A percentile compares a stretch with the other conserved stretches of the same genome.
These are phyloP conservation scores for Mikania micrantha DNA, from an alignment of 129 eudicot genomes.

Conservation along the genomic window DNA sequence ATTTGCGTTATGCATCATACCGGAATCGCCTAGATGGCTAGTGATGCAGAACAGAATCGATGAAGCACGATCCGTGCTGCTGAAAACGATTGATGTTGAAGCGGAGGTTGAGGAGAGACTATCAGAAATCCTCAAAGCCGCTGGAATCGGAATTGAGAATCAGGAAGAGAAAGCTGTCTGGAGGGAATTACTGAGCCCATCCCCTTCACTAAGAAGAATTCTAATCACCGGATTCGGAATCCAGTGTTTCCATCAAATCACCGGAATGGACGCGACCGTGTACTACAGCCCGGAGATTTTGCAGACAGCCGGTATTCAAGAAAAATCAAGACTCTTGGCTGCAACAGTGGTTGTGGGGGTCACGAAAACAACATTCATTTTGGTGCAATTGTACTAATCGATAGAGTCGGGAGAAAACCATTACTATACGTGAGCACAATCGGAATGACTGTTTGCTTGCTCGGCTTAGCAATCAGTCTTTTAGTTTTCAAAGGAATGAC, in stretches of 20 bases:
- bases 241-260: constrained; percentile 66
- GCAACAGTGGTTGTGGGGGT: constrained; percentile 74
- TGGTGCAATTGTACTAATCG: constrained; percentile 56
- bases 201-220: constrained; percentile 55
- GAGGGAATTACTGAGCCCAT: constrained; percentile 60
- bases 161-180: constrained; percentile 64
- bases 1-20: constrained; percentile 56
- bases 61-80: constrained; percentile 51
- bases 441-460: constrained; percentile 62
- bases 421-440: constrained; percentile 57
- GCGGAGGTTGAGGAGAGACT: constrained; percentile 64
- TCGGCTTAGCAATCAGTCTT: constrained; percentile 44
- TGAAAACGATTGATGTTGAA: constrained; percentile 49
- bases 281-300: constrained; percentile 76
- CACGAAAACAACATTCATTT: constrained; percentile 52
- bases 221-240: constrained; percentile 72
- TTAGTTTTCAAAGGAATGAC: constrained; percentile 27
- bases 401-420: constrained; percentile 59
- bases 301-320: constrained; percentile 49
- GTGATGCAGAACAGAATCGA: constrained; percentile 74
- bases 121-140: constrained; percentile 60
- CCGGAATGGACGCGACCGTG: constrained; percentile 73
- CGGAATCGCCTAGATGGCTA: constrained; percentile 87
- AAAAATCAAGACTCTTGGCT: constrained; percentile 44
- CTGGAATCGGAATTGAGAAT: constrained; percentile 45